Evolutionary conservation across 257 asterid genomes (phyloP), one percentile per base, ranked within the genome.

Genomic region (Salvia hispanica): DNA sequence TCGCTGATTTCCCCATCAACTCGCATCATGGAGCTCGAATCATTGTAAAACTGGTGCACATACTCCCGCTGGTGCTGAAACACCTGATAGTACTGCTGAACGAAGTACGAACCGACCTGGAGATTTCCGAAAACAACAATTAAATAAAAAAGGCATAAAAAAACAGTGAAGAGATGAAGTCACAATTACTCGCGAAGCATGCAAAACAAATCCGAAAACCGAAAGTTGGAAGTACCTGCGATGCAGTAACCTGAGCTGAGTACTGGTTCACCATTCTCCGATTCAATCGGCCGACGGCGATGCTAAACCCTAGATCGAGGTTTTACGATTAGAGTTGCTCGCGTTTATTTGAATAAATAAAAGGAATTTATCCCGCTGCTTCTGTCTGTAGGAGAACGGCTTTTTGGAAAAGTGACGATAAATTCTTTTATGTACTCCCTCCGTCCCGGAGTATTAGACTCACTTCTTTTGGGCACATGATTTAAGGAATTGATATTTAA

Each of bases 101-200:
- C 96, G 80, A 94, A 91, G 72, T 83, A 88, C 10, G 96, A 81
- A 44, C 97, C 99, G 21, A 94, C 95, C 99, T 84, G 59, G 34
- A 25, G 18, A 15, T 3, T 51, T 34, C 45, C 54, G 1, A 46
- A 78, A 46, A 21, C 5, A 33, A 4, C 44, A 4, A 31, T 18
- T 10, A 12, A 59, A 59, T 62, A 7, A 60, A 2, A 2, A 64
- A 15, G 43, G 0, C 5, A 5, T 44, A 51, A 58, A 58, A 10
- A 9, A 57, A 10, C 13, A 57, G 67, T 11, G 31, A 36, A 39
- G 64, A 21, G 5, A 33, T 44, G 54, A 61, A 7, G 46, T 37
- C n/a, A 14, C 34, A 4, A 64, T 12, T 43, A 50, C 3, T 4
- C 67, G 16, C 31, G 31, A 25, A 25, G 31, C 31, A 25, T 25